phyloP scores from a whole-genome alignment of 805 yeast species.

The Ogataea ramenticola region DNA sequence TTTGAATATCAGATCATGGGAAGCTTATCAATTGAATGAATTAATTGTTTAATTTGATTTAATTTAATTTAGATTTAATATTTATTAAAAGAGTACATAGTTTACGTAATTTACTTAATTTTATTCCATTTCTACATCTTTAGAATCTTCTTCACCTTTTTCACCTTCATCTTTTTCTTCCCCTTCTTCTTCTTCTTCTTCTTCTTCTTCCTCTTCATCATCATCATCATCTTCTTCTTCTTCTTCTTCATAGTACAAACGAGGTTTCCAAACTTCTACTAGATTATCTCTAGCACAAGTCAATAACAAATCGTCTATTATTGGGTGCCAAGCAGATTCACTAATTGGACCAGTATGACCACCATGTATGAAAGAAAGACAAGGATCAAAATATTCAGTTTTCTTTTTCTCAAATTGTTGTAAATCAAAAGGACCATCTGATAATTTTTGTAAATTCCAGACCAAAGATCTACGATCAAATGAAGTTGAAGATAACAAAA shows the following conservation, averaged over 20 bases:
- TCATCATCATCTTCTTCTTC: conserved; percentile 32
- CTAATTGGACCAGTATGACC: conserved; percentile 72
- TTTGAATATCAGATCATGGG: conserved; percentile 31
- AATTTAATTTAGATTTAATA: not conserved
- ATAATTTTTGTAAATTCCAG: conserved; percentile 66
- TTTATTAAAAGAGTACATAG: too few species aligned
- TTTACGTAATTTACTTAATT: not conserved
- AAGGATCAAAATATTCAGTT: conserved; percentile 62
- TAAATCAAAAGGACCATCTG: conserved; percentile 46
- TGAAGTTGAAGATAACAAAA: conserved; percentile 49
- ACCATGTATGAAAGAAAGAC: conserved; percentile 73
- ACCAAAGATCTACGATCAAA: conserved; percentile 61
- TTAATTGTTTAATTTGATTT: not conserved
- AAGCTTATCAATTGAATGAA: conserved; percentile 14
- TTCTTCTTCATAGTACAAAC: conserved; percentile 33
- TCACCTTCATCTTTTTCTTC: conserved; percentile 1
- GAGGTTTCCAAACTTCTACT: conserved; percentile 71
- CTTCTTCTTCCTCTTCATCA: conserved; percentile 17
- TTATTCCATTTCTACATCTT: conserved; percentile 2
- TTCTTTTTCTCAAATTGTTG: conserved; percentile 46
- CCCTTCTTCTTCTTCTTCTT: not conserved
- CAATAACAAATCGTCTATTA: conserved; percentile 47
- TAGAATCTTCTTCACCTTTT: not conserved
- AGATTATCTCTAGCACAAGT: conserved; percentile 72
- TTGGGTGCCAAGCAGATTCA: conserved; percentile 64